These are phyloP conservation scores for Scutellaria galericulata DNA, from an alignment of 257 asterid species.

Conservation along the genomic window DNA sequence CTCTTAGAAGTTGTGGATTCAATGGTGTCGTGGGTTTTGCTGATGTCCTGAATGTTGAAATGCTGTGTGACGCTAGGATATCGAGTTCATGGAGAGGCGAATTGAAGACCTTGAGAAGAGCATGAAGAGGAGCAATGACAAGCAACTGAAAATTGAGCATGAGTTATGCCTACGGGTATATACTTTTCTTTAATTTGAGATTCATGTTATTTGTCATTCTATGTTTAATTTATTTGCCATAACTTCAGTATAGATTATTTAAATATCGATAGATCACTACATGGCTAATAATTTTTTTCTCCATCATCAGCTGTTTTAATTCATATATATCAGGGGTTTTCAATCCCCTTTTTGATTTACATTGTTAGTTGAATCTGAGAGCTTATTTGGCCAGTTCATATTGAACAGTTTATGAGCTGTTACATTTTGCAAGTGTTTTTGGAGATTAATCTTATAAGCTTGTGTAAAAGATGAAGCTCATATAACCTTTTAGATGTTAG, in stretches of 20 bases:
- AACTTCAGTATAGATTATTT: constrained; percentile 11
- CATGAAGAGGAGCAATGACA: constrained; percentile 99
- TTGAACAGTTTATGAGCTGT: neutral
- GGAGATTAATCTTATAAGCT: neutral
- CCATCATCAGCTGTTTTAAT: neutral
- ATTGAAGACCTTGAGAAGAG: constrained; percentile 96
- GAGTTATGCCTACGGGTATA: constrained; percentile 83
- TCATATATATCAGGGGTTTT: constrained; percentile 1
- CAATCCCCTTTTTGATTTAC: constrained; percentile 19
- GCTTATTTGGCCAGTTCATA: constrained; percentile 1
- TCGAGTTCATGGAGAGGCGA: constrained; percentile 86
- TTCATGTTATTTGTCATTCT: constrained; percentile 4
- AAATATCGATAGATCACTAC: neutral
- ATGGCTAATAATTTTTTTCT: neutral
- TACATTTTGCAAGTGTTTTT: neutral
- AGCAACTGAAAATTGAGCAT: constrained; percentile 89
- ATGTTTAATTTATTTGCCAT: neutral
- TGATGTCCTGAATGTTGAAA: constrained; percentile 29
- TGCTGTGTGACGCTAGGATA: constrained; percentile 59
- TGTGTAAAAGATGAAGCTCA: neutral
- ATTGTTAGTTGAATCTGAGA: constrained; percentile 9
- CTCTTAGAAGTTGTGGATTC: constrained; percentile 23
- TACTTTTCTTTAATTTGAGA: constrained; percentile 22
- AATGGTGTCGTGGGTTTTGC: constrained; percentile 22
- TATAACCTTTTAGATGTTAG: neutral